These are phyloP conservation scores for Globisporangium iwayamae DNA, from an alignment of 352 stramenopile species.

Conservation along the genomic window DNA sequence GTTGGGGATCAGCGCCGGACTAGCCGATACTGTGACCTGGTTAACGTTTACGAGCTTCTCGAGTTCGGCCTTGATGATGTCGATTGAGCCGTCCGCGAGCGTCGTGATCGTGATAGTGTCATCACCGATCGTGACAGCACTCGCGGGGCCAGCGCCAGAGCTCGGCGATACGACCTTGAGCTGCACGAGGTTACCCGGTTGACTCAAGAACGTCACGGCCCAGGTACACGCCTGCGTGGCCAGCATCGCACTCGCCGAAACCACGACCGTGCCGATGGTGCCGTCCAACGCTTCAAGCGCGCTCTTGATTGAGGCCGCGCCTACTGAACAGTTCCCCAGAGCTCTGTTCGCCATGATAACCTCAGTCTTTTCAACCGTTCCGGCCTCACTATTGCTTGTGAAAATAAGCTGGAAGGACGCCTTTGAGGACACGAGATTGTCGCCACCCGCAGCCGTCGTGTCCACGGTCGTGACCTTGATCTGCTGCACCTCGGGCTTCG, in stretches of 20 bases:
- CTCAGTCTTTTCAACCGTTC: conserved; percentile 55
- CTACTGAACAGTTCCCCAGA: conserved; percentile 75
- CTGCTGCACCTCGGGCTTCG: conserved; percentile 82
- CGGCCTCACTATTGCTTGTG: conserved; percentile 55
- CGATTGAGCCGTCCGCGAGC: conserved; percentile 71
- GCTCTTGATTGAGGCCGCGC: conserved; percentile 40
- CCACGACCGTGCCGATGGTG: conserved; percentile 42
- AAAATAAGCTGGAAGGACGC: conserved; percentile 89
- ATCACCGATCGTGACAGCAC: conserved; percentile 55
- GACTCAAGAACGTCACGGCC: conserved; percentile 88
- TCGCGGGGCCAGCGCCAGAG: conserved; percentile 29
- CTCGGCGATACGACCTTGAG: conserved; percentile 61
- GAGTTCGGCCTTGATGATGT: conserved; percentile 94
- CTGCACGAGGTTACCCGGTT: conserved; percentile 82
- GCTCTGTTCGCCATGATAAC: conserved; percentile 81
- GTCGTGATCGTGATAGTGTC: conserved; percentile 83
- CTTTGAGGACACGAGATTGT: conserved; percentile 82
- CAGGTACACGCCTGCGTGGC: conserved; percentile 81
- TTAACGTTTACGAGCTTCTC: conserved; percentile 89
- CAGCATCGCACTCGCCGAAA: conserved; percentile 37
- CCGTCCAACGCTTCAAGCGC: conserved; percentile 46
- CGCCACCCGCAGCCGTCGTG: conserved; percentile 85
- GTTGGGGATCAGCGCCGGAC: conserved; percentile 29
- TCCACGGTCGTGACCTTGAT: conserved; percentile 89
- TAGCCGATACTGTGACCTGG: conserved; percentile 82